phyloP scores from a whole-genome alignment of 1,284 basidiomycete species.

The Sanguinoderma infundibulare region DNA sequence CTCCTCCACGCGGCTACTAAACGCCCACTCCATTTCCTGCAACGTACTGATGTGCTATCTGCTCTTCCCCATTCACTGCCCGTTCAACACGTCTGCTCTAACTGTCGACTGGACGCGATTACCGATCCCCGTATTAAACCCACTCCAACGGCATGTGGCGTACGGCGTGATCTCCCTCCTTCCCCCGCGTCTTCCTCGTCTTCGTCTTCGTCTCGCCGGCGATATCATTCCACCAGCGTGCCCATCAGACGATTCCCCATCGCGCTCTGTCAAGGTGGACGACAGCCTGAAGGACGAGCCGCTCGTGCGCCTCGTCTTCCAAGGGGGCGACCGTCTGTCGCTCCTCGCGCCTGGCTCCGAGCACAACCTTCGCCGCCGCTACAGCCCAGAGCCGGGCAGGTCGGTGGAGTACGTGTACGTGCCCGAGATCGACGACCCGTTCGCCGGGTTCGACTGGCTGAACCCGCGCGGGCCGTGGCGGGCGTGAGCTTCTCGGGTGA shows the following conservation, averaged over 20 bases:
- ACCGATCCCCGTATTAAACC: not conserved
- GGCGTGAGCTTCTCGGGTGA: not conserved
- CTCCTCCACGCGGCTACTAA: conserved; percentile 22
- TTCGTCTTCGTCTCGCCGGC: not conserved
- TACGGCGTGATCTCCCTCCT: not conserved
- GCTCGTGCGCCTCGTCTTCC: conserved; percentile 1
- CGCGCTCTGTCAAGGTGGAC: conserved; percentile 10
- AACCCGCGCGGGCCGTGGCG: conserved; percentile 32
- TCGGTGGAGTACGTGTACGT: not conserved
- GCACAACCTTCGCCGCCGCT: not conserved
- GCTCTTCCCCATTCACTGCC: not conserved
- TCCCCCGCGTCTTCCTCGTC: not conserved
- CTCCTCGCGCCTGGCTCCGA: not conserved
- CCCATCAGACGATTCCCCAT: not conserved
- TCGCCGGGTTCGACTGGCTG: conserved; percentile 30
- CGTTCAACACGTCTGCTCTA: not conserved
- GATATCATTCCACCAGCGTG: not conserved
- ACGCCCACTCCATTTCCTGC: conserved; percentile 5
- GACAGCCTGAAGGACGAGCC: conserved; percentile 13
- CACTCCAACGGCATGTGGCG: not conserved
- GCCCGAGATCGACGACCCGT: conserved; percentile 15
- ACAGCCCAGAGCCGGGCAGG: not conserved
- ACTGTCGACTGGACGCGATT: no score
- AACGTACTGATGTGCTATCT: not conserved
- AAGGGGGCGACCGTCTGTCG: not conserved